Evolutionary conservation across 306 rosid species (phyloP).

Genomic region (Rosa lucieae): DNA sequence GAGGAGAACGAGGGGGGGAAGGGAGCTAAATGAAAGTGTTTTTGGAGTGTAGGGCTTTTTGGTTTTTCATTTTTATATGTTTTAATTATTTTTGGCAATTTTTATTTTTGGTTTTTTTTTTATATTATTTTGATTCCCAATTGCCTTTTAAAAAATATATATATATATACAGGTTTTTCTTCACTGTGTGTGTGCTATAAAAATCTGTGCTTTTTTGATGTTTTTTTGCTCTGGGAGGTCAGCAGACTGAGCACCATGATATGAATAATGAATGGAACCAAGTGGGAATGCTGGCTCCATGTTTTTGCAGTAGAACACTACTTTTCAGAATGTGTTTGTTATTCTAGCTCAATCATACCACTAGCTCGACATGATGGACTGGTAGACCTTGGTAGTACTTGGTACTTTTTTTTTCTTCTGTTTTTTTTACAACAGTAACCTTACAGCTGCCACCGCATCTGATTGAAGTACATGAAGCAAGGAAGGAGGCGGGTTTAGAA

Average conservation of each 20-base stretch:
- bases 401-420: not conserved
- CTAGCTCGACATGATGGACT: not conserved
- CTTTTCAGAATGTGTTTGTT: not conserved
- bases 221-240: not conserved
- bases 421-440: no score
- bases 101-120: not conserved
- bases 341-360: slow-evolving; percentile 14
- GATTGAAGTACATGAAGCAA: no score
- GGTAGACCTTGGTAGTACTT: not conserved
- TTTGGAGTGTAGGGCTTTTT: slow-evolving; percentile 42
- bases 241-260: not conserved
- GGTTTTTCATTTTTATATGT: not conserved
- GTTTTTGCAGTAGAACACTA: not conserved
- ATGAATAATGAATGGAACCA: not conserved
- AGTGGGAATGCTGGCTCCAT: not conserved
- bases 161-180: not conserved
- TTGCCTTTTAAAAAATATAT: not conserved
- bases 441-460: no score
- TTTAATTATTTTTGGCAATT: not conserved
- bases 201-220: not conserved
- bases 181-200: not conserved
- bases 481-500: no score
- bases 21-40: slow-evolving; percentile 29
- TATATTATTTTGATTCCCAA: not conserved
- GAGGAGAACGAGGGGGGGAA: slow-evolving; percentile 4